Evolutionary conservation across 495 filamentous ascomycete genomes (phyloP).

Genomic region (Aspergillus avenaceus): DNA sequence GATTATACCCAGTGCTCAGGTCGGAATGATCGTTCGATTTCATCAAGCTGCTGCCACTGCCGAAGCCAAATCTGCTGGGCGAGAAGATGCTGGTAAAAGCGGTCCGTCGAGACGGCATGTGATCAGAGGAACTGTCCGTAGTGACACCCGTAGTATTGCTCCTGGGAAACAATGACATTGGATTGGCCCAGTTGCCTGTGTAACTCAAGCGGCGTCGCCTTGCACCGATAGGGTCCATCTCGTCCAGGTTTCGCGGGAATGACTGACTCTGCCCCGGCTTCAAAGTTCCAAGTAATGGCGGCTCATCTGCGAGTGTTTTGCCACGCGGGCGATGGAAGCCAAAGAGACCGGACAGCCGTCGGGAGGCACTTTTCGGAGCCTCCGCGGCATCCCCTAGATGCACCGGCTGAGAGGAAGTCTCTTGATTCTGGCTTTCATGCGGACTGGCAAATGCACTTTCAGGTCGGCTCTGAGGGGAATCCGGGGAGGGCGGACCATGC

Average conservation of each 20-base stretch:
- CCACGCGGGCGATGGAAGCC: conserved; percentile 65
- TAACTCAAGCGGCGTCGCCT: conserved; percentile 62
- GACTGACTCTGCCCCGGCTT: conserved; percentile 79
- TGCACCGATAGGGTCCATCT: conserved; percentile 65
- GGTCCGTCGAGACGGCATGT: conserved; percentile 38
- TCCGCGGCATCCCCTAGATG: conserved; percentile 38
- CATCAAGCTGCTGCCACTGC: conserved; percentile 34
- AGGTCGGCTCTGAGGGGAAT: conserved; percentile 59
- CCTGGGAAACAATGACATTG: conserved; percentile 50
- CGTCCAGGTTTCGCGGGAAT: conserved; percentile 65
- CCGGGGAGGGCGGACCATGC: conserved; percentile 65
- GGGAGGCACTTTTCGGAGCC: conserved; percentile 45
- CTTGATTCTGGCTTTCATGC: conserved; percentile 55
- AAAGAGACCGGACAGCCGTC: conserved; percentile 59
- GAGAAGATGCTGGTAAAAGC: conserved; percentile 46
- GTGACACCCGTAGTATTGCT: conserved; percentile 38
- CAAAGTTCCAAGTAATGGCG: conserved; percentile 66
- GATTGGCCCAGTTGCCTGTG: conserved; percentile 57
- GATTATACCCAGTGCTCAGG: conserved; percentile 50
- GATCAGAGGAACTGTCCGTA: conserved; percentile 42
- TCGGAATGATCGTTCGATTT: conserved; percentile 43
- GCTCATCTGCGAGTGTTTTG: conserved; percentile 66
- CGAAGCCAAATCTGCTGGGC: conserved; percentile 38
- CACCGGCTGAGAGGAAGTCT: conserved; percentile 27
- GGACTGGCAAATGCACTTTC: conserved; percentile 66